These are phyloP conservation scores for Pneumocystis wakefieldiae DNA, from an alignment of 1,139 yeast species.

Conservation along the genomic window DNA sequence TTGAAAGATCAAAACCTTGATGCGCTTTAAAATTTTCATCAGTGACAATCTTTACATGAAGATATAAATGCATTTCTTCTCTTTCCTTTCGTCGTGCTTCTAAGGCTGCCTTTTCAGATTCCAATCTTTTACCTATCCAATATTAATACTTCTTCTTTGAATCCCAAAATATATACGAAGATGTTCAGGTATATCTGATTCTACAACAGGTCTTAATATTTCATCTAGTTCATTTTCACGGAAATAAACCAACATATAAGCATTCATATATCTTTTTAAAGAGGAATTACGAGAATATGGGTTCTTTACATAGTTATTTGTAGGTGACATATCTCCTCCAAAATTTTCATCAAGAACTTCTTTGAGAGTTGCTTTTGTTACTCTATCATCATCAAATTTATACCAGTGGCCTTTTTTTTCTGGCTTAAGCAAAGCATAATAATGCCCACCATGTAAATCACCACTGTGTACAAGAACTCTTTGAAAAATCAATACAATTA, in stretches of 20 bases:
- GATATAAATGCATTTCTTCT: conserved; percentile 68
- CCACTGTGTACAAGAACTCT: conserved; percentile 85
- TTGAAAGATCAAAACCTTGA: conserved; percentile 62
- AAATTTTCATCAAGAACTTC: conserved; percentile 88
- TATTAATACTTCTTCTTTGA: not conserved
- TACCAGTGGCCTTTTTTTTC: conserved; percentile 59
- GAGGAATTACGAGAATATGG: conserved; percentile 11
- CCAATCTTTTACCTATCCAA: conserved; percentile 33
- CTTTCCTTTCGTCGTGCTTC: conserved; percentile 44
- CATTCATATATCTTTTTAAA: conserved; percentile 67
- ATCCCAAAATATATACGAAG: conserved; percentile 30
- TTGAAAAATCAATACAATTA: not conserved
- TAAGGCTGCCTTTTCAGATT: conserved; percentile 43
- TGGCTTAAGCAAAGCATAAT: conserved; percentile 86
- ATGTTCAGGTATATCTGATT: conserved; percentile 51
- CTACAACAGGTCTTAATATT: conserved; percentile 45
- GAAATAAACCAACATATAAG: conserved; percentile 91
- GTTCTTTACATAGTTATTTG: conserved; percentile 15
- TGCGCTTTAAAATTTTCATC: conserved; percentile 39
- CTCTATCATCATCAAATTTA: conserved; percentile 88
- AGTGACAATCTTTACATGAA: conserved; percentile 44
- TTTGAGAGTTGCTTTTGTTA: conserved; percentile 65
- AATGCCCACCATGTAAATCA: conserved; percentile 89
- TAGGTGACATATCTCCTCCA: conserved; percentile 45
- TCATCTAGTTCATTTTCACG: conserved; percentile 46